Base-by-base conservation (phyloP, 306 rosid species). In the Elaeagnus macrophylla region DNA sequence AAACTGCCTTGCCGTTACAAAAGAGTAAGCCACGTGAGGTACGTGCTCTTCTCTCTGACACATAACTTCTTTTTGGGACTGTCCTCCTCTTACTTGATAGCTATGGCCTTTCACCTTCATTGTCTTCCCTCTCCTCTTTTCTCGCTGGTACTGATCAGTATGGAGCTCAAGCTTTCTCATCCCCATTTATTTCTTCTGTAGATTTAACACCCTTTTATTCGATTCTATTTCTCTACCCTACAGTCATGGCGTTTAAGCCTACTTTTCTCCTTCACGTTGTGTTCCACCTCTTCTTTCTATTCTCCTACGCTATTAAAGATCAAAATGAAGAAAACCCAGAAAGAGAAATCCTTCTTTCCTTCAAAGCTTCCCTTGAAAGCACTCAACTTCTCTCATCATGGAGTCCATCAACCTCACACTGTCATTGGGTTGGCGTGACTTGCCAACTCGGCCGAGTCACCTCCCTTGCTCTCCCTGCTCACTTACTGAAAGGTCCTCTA, bases 401-500 rank as follows among this genome's bases (percentile, higher is more conserved):
- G 96, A 73, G 62, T 64, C 16, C 57, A 1, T 54, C 82, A 14
- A 66, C 70, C 10, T 70, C 82, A 0, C 85, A 78, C 75, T 93
- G 99, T 61, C 8, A 62, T 67, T 93, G 99, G 99, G 39, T 69
- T 13, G 99, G 95, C 8, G 81, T 93, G 11, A 47, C 78, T 1
- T 93, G 99, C 61, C 69, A 62, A 49, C 80, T 69, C 32, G 95
- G 85, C 67, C 87, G 82, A 69, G 95, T 87, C 70, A 71, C 70
- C 61, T 65, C 75, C 18, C 80, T 93, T 48, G 36, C 74, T 48
- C 94, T 93, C 16, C 77, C 96, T 0, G 9, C 76, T 25, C 56
- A 1, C 51, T 46, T 53, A 45, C 95, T 93, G 48, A 52, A 11
- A 39, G 94, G 95, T 43, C 65, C 56, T 0, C 71, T 93, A 7